Evolutionary conservation across 164 flowering plant genomes (phyloP), one percentile per base, ranked within the genome.

Genomic region (Stephania cephalantha): DNA sequence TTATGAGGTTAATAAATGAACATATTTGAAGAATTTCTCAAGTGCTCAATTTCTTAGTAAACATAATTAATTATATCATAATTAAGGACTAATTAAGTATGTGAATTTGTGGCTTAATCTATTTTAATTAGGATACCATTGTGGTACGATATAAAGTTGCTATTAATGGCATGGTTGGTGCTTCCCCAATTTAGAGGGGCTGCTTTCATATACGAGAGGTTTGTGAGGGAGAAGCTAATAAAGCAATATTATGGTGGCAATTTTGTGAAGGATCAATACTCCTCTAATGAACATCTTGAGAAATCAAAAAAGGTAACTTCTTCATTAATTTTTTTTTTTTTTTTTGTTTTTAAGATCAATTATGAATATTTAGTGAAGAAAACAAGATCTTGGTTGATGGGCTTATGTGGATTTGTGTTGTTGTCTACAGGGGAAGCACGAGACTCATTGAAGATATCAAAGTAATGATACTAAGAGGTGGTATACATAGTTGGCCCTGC

Each of bases 101-200:
- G 25, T 25, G 25, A 25, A 25, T 25, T 25, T 25, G 25, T 25
- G 25, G 25, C 25, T 25, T 25, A 25, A 25, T 25, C 25, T 25
- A 25, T 25, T 25, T 25, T 30, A 29, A 31, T 45, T 46, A 88
- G 91, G 92, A 79, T 89, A 45, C 92, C 92, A n/a, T 84, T 88
- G 35, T 89, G 92, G 92, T 88, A 89, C 30, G 77, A 82, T 3
- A 73, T 81, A 83, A 89, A 89, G 80, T 76, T 89, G 6, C 12
- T 77, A 71, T 66, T 88, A 18, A 84, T 81, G 78, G 83, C 83
- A 22, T 89, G 93, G 93, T 73, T 89, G 73, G 93, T 86, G 15
- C 79, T 89, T 10, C 93, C 93, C 0, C 89, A 87, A 52, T 86
- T 86, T 83, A 83, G 85, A 79, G 93, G 93, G 1, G 88, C 93